A percentile compares a stretch with the other conserved stretches of the same genome.
Conservation (phyloP, 176 grass and related monocot species). For the Pharus latifolius region DNA sequence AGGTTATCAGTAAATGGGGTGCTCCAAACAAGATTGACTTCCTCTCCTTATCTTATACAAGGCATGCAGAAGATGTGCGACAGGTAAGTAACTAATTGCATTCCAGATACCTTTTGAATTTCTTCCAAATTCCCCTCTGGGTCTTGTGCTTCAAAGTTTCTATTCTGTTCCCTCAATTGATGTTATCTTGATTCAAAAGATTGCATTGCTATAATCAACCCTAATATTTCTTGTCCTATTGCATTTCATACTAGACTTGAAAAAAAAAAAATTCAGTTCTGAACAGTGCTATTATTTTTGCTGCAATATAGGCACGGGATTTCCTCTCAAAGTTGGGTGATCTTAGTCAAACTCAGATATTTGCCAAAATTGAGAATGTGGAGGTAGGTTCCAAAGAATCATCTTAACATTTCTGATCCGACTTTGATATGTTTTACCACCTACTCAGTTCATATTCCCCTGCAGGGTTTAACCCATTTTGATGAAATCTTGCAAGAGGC, state of each 20-base stretch:
- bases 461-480: conserved; percentile 94
- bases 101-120: neutral
- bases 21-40: conserved; percentile 97
- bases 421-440: neutral
- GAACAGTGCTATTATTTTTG: neutral
- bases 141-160: neutral
- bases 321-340: conserved; percentile 80
- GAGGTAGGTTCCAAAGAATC: conserved; percentile 49
- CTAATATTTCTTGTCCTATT: neutral
- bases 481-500: conserved; percentile 92
- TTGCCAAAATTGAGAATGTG: conserved; percentile 96
- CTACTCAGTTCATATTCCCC: conserved; percentile 11
- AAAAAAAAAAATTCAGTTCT: no score
- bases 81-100: conserved; percentile 38
- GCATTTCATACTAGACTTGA: no score
- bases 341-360: conserved; percentile 89
- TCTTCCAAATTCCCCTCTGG: neutral
- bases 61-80: conserved; percentile 86
- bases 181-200: neutral
- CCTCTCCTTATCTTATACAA: conserved; percentile 93
- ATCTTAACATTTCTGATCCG: neutral
- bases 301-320: conserved; percentile 52
- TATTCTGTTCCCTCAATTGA: neutral
- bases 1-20: conserved; percentile 92
- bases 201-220: neutral